phyloP scores from a whole-genome alignment of 306 rosid genomes.

The Vigna unguiculata region DNA sequence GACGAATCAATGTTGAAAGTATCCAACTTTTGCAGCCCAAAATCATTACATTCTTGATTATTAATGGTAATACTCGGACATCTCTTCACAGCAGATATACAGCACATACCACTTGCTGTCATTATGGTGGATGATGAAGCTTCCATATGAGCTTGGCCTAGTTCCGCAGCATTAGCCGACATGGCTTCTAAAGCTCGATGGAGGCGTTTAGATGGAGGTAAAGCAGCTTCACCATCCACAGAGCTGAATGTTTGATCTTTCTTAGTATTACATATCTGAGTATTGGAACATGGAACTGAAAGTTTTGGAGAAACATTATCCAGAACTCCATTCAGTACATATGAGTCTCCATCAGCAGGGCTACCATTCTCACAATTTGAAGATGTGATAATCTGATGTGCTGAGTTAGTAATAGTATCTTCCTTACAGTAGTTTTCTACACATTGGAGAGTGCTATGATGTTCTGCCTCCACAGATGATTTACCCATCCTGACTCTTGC shows the following conservation, averaged over 20 bases:
- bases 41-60: slow-evolving; percentile 47
- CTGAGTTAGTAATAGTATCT: slow-evolving; percentile 47
- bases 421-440: slow-evolving; percentile 63
- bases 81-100: slow-evolving; percentile 45
- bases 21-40: slow-evolving; percentile 43
- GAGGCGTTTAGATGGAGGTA: slow-evolving; percentile 95
- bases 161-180: slow-evolving; percentile 95
- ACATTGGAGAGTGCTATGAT: slow-evolving; percentile 46
- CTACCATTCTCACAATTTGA: slow-evolving; percentile 56
- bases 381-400: slow-evolving; percentile 47
- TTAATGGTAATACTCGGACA: slow-evolving; percentile 44
- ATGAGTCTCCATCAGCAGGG: slow-evolving; percentile 54
- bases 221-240: slow-evolving; percentile 83
- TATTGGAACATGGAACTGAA: slow-evolving; percentile 51
- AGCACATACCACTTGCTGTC: slow-evolving; percentile 46
- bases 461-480: slow-evolving; percentile 63
- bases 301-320: slow-evolving; percentile 57
- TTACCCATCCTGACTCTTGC: slow-evolving; percentile 94
- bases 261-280: slow-evolving; percentile 57
- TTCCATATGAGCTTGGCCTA: slow-evolving; percentile 57
- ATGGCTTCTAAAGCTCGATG: slow-evolving; percentile 98
- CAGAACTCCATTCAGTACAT: slow-evolving; percentile 49
- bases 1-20: slow-evolving; percentile 46
- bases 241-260: slow-evolving; percentile 73
- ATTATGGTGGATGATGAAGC: slow-evolving; percentile 47